Conservation (phyloP, 768 basidiomycete species). For the Boletus rufocinnamomeus region DNA sequence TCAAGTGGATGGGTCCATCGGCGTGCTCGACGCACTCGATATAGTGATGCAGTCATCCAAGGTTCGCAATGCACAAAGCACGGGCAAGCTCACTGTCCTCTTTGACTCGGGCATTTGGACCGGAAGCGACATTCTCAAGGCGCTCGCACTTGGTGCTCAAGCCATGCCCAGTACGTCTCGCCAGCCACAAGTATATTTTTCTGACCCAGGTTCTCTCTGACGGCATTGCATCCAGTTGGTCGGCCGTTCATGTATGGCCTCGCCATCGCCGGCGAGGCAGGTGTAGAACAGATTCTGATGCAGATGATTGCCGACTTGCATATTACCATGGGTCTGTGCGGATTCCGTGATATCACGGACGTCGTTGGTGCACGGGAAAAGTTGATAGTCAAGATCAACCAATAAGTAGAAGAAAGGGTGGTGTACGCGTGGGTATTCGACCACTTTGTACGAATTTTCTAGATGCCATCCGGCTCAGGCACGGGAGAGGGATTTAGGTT, state of each 20-base stretch:
- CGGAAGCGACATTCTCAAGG: conserved; percentile 55
- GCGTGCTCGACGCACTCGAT: conserved; percentile 70
- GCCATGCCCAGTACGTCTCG: conserved; percentile 44
- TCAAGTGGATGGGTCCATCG: conserved; percentile 77
- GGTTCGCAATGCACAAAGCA: conserved; percentile 54
- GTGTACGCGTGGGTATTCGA: background rate
- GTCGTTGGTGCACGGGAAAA: conserved; percentile 40
- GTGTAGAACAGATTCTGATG: conserved; percentile 50
- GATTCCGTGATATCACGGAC: conserved; percentile 39
- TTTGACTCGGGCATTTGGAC: conserved; percentile 65
- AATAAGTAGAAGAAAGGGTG: background rate
- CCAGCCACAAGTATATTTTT: background rate
- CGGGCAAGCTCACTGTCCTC: conserved; percentile 65
- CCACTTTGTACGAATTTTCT: background rate
- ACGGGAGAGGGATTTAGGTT: background rate
- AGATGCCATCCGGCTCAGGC: background rate
- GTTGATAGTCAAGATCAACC: conserved; percentile 32
- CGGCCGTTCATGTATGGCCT: conserved; percentile 51
- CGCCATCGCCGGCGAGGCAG: conserved; percentile 47
- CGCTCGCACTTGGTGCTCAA: conserved; percentile 58
- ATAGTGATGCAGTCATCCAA: conserved; percentile 63
- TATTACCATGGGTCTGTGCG: conserved; percentile 45
- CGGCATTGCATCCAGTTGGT: conserved; percentile 30
- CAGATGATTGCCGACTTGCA: conserved; percentile 45
- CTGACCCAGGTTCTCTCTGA: background rate